phyloP scores from a whole-genome alignment of 2,329 filamentous ascomycete species.

The Fusarium annulatum region DNA sequence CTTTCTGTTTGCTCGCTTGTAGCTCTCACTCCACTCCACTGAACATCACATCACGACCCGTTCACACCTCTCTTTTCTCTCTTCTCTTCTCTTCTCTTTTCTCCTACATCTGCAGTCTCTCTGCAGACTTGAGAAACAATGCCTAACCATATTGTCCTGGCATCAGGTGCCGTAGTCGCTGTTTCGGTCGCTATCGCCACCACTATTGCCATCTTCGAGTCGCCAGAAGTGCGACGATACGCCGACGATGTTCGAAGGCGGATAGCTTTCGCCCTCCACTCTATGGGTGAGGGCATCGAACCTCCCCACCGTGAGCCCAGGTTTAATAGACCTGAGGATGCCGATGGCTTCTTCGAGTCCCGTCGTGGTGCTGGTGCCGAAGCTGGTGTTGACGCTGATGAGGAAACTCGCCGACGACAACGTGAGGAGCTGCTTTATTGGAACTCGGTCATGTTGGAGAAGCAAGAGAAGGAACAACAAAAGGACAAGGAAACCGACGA shows the following conservation, averaged over 20 bases:
- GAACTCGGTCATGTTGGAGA: constrained; percentile 67
- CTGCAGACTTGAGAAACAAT: constrained; percentile 49
- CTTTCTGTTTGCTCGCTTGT: constrained; percentile 22
- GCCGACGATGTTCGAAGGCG: constrained; percentile 70
- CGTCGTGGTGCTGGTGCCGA: constrained; percentile 56
- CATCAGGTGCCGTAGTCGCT: constrained; percentile 69
- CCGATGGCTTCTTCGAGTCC: constrained; percentile 70
- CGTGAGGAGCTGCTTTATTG: constrained; percentile 74
- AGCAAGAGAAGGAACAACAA: constrained; percentile 52
- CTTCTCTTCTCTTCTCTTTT: constrained; percentile 14
- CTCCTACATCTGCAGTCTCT: constrained; percentile 18
- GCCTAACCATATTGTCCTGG: constrained; percentile 67
- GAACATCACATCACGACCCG: background rate
- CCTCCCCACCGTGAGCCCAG: constrained; percentile 62
- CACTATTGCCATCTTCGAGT: constrained; percentile 72
- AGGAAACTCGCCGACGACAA: constrained; percentile 69
- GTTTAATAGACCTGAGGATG: constrained; percentile 75
- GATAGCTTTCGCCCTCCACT: constrained; percentile 69
- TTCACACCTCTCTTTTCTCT: background rate
- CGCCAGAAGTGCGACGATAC: constrained; percentile 70
- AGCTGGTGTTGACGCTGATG: constrained; percentile 68
- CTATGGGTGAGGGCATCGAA: constrained; percentile 67
- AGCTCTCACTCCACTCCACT: constrained; percentile 9
- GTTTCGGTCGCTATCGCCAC: constrained; percentile 67
- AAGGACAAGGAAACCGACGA: constrained; percentile 34